Evolutionary conservation across 768 basidiomycete genomes (phyloP), one percentile per base, ranked within the genome.

Genomic region (Rhizopogon vinicolor): DNA sequence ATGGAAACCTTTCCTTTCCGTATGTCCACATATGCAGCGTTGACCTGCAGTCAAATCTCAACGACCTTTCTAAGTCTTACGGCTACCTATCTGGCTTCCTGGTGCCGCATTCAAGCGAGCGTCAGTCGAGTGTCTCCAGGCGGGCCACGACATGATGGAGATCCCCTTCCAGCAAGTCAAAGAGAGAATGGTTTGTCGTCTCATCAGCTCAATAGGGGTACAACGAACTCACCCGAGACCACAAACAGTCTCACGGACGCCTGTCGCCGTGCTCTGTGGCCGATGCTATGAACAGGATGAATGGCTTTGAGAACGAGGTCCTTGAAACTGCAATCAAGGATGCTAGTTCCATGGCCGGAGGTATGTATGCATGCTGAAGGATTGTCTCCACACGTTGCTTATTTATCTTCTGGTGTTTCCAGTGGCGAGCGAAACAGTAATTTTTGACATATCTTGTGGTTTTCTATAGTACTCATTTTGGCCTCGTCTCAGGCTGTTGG

Each of bases 361-460:
- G 66, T 68, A 33, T 59, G 22, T 22, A 2, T 22, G 0, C 12
- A 44, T 48, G 63, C 42, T 31, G 19, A 41, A 50, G 19, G 3
- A 55, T n/a, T 43, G 14, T 19, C 12, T 45, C 46, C 6, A 3
- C 49, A 54, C 44, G 0, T 9, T 41, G 48, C 57, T 44, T 5
- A 13, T 29, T 46, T 68, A 16, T 69, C n/a, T 5, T 4, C 8
- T 41, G 22, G 40, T 19, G 28, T 41, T 54, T 28, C 44, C 39
- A 68, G 66, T 65, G 33, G 68, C 67, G 9, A 60, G 64, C 39
- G 66, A 68, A 50, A 68, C 66, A 3, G 66, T 68, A 54, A 19
- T 63, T 49, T 6, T 37, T 35, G 8, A n/a, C 12, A 19, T 50
- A 48, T 25, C 44, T 41, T 44, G 19, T 29, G 1, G 31, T 6